Evolutionary conservation across 2,329 filamentous ascomycete genomes (phyloP).

Genomic region (Monosporascus sp.): DNA sequence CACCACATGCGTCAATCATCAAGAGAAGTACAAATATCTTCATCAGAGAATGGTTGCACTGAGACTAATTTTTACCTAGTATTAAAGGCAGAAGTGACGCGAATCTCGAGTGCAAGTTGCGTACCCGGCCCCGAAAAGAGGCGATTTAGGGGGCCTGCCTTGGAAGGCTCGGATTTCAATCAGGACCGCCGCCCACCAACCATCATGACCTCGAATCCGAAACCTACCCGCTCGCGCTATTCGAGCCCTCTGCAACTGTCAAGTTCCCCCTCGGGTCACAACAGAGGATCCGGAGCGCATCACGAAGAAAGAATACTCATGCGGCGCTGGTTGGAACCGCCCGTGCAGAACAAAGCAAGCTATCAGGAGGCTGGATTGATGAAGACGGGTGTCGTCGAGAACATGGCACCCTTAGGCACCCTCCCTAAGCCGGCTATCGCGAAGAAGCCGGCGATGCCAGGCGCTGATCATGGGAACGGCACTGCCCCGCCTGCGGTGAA

Average conservation of each 20-base stretch:
- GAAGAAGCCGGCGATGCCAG: constrained; percentile 39
- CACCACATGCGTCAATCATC: constrained; percentile 4
- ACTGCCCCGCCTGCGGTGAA: constrained; percentile 16
- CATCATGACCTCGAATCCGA: constrained; percentile 22
- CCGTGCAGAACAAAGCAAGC: constrained; percentile 58
- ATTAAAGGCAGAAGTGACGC: too few relatives aligned
- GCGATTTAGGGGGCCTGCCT: too few relatives aligned
- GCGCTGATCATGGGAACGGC: not conserved
- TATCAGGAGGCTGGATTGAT: constrained; percentile 74
- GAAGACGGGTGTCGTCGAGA: constrained; percentile 70
- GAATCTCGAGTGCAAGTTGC: too few relatives aligned
- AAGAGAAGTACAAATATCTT: too few relatives aligned
- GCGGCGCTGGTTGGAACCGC: constrained; percentile 54
- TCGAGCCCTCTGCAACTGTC: constrained; percentile 44
- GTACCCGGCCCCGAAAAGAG: too few relatives aligned
- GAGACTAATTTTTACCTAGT: too few relatives aligned
- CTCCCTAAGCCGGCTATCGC: constrained; percentile 60
- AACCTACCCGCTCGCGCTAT: constrained; percentile 44
- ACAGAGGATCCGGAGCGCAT: constrained; percentile 16
- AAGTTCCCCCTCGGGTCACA: constrained; percentile 29
- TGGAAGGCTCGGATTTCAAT: too few relatives aligned
- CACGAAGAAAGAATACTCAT: constrained; percentile 44
- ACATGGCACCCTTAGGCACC: constrained; percentile 77
- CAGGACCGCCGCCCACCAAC: not conserved
- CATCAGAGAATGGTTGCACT: too few relatives aligned